These are phyloP conservation scores for Hyaloscypha bicolor DNA, from an alignment of 495 filamentous ascomycete species.

Conservation along the genomic window DNA sequence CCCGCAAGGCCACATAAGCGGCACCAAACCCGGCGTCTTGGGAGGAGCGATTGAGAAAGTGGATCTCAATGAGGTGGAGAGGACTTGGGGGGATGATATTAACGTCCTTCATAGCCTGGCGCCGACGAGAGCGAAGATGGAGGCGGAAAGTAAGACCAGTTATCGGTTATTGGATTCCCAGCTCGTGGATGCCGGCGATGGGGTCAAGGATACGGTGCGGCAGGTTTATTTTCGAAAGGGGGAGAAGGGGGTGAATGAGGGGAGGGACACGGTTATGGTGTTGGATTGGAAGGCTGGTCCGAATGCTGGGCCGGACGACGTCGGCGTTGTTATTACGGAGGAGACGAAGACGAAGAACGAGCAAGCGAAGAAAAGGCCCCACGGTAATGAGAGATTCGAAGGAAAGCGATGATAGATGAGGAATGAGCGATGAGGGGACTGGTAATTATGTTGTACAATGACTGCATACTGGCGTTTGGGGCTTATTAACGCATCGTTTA, in stretches of 20 bases:
- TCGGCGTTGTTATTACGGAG: background rate
- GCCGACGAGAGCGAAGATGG: slow-evolving; percentile 20
- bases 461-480: no score
- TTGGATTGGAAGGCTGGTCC: slow-evolving; percentile 26
- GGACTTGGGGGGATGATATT: slow-evolving; percentile 31
- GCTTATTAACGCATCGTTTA: no score
- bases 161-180: slow-evolving; percentile 28
- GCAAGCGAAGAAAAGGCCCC: no score
- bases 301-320: background rate
- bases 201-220: slow-evolving; percentile 19
- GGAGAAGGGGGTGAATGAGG: slow-evolving; percentile 8
- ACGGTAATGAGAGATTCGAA: no score
- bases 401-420: no score
- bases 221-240: slow-evolving; percentile 32
- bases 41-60: slow-evolving; percentile 21
- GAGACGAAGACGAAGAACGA: background rate
- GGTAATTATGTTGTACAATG: no score
- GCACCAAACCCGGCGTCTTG: slow-evolving; percentile 20
- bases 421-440: no score
- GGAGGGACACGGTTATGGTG: slow-evolving; percentile 29
- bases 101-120: slow-evolving; percentile 27
- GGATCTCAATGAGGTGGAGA: slow-evolving; percentile 27
- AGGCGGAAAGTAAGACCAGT: slow-evolving; percentile 12
- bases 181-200: background rate
- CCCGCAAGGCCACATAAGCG: slow-evolving; percentile 32